These are phyloP conservation scores for Linum lewisii DNA, from an alignment of 345 rosid genomes.

Conservation along the genomic window DNA sequence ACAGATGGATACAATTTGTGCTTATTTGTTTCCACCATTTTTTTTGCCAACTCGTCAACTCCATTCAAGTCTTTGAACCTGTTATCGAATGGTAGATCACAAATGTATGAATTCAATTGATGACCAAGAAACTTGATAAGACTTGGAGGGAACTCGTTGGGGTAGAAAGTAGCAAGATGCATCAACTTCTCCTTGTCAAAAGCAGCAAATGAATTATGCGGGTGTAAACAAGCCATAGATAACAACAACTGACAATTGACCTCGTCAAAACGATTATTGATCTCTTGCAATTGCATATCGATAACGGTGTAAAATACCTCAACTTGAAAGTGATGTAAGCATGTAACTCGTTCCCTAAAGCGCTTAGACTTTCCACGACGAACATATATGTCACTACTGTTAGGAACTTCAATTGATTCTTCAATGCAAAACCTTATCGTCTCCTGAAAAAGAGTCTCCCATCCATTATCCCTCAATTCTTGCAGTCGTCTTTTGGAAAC, in stretches of 20 bases:
- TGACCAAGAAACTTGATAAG: too few relatives aligned
- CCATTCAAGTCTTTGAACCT: too few relatives aligned
- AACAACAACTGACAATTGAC: background rate
- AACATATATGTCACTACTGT: background rate
- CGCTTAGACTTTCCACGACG: background rate
- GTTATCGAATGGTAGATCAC: too few relatives aligned
- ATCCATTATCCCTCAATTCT: background rate
- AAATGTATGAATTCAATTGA: too few relatives aligned
- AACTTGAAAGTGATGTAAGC: background rate
- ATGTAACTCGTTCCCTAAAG: background rate
- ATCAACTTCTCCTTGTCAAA: background rate
- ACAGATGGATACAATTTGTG: too few relatives aligned
- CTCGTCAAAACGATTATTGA: background rate
- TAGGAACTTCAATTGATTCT: too few relatives aligned
- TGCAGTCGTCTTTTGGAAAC: background rate
- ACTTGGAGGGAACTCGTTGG: background rate
- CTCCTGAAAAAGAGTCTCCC: too few relatives aligned
- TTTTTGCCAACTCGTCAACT: too few relatives aligned
- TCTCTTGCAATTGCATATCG: conserved; percentile 2
- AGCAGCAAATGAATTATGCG: background rate
- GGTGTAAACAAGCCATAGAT: conserved; percentile 1
- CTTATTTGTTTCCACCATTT: too few relatives aligned
- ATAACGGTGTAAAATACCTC: background rate
- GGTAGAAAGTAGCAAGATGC: background rate
- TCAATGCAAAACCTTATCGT: too few relatives aligned